Percentiles rank a stretch among this genome's conserved stretches.
phyloP scores from a whole-genome alignment of 495 filamentous ascomycete genomes.

The Aspergillus sclerotioniger region DNA sequence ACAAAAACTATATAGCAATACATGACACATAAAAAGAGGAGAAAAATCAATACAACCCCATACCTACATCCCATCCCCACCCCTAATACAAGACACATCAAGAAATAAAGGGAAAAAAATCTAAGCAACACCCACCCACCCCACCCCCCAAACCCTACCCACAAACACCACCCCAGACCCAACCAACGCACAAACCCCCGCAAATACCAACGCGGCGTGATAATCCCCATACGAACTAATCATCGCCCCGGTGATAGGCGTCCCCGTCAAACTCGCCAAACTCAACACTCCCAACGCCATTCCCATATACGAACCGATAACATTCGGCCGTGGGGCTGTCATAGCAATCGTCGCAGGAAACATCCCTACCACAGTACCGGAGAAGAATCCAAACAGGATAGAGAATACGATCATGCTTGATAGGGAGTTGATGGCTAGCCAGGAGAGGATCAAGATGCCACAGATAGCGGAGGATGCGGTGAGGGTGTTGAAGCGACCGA shows the following conservation, averaged over 20 bases:
- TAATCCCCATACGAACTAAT: constrained; percentile 21
- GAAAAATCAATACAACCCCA: no score
- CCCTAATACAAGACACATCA: no score
- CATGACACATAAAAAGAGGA: no score
- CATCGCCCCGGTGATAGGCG: constrained; percentile 28
- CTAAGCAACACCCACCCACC: not conserved
- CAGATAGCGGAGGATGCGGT: constrained; percentile 10
- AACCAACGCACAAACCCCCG: constrained; percentile 15
- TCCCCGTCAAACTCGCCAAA: constrained; percentile 25
- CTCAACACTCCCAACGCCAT: constrained; percentile 22
- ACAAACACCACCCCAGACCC: constrained; percentile 15
- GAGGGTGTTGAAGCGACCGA: constrained; percentile 26
- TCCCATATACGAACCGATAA: constrained; percentile 51
- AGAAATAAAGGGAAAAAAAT: no score
- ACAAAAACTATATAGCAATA: no score
- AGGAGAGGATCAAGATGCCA: constrained; percentile 29
- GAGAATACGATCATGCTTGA: constrained; percentile 50
- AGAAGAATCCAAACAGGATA: constrained; percentile 55
- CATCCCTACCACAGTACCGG: constrained; percentile 54
- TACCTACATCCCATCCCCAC: no score
- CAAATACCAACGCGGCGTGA: constrained; percentile 20
- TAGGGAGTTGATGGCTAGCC: constrained; percentile 47
- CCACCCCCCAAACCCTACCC: not conserved
- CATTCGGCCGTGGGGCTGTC: constrained; percentile 22
- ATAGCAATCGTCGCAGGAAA: constrained; percentile 21